phyloP scores from a whole-genome alignment of 1,284 basidiomycete genomes.

The Microbotryum scabiosae region DNA sequence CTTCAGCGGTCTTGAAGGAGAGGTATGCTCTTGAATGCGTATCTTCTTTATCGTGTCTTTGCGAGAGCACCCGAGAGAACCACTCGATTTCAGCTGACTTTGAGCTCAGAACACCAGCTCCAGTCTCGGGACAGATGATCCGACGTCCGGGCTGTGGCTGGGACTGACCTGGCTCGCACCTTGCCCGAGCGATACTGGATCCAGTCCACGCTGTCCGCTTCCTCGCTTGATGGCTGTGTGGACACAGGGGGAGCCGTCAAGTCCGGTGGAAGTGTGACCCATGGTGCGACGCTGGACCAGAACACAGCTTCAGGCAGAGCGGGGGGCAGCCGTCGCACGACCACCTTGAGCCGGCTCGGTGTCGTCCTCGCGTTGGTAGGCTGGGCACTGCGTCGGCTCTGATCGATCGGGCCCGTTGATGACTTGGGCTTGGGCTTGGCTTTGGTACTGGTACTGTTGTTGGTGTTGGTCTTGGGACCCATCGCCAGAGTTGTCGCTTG shows the following conservation, averaged over 20 bases:
- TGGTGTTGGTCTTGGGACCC: too few relatives aligned
- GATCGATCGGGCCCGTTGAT: too few relatives aligned
- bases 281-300: conserved; percentile 78
- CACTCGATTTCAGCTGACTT: neutral
- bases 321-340: conserved; percentile 80
- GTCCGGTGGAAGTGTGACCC: conserved; percentile 67
- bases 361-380: conserved; percentile 38
- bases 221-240: conserved; percentile 47
- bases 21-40: conserved; percentile 84
- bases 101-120: neutral
- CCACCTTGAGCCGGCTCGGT: conserved; percentile 56
- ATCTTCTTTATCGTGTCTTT: conserved; percentile 57
- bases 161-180: conserved; percentile 19
- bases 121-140: neutral
- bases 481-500: too few relatives aligned
- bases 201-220: conserved; percentile 48
- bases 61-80: conserved; percentile 20
- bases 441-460: too few relatives aligned
- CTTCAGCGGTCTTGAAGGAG: conserved; percentile 67
- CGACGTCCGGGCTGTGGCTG: neutral
- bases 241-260: conserved; percentile 59
- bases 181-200: conserved; percentile 46
- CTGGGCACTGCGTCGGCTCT: neutral
- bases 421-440: too few relatives aligned
- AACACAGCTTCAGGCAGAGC: conserved; percentile 86